These are phyloP conservation scores for Prillingera fragicola DNA, from an alignment of 1,284 basidiomycete genomes.

Conservation along the genomic window DNA sequence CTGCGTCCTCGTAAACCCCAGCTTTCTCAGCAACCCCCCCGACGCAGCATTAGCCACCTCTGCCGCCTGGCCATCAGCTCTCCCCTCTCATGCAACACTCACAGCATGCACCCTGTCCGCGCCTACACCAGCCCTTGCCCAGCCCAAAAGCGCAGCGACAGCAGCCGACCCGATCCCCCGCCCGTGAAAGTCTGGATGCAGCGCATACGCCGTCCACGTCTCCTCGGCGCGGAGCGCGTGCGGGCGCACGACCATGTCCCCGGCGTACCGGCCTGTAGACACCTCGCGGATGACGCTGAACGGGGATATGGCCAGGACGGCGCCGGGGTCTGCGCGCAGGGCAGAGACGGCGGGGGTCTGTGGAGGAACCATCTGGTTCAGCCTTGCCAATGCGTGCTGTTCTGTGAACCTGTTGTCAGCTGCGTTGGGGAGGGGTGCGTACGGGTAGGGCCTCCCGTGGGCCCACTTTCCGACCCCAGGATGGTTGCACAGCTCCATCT, in stretches of 20 bases:
- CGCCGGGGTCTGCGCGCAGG: background rate
- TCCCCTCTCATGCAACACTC: background rate
- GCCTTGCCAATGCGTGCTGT: background rate
- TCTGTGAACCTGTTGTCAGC: no score
- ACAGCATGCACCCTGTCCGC: background rate
- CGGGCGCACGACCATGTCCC: background rate
- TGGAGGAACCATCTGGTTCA: background rate
- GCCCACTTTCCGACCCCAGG: background rate
- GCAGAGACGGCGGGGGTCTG: background rate
- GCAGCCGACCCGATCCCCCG: background rate
- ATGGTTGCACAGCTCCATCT: constrained; percentile 1
- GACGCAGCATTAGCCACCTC: background rate
- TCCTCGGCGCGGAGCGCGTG: no score
- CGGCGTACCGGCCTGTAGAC: background rate
- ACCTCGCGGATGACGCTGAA: constrained; percentile 4
- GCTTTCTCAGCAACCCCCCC: background rate
- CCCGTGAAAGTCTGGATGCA: constrained; percentile 1
- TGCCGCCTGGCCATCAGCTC: background rate
- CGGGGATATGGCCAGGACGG: background rate
- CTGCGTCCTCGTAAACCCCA: background rate
- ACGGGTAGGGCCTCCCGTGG: background rate
- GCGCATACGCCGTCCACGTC: background rate
- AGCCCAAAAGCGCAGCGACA: background rate
- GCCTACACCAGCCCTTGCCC: background rate
- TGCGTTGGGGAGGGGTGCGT: no score